Base-by-base conservation (phyloP, 768 basidiomycete species). In the Termitomyces bulborhizus region DNA sequence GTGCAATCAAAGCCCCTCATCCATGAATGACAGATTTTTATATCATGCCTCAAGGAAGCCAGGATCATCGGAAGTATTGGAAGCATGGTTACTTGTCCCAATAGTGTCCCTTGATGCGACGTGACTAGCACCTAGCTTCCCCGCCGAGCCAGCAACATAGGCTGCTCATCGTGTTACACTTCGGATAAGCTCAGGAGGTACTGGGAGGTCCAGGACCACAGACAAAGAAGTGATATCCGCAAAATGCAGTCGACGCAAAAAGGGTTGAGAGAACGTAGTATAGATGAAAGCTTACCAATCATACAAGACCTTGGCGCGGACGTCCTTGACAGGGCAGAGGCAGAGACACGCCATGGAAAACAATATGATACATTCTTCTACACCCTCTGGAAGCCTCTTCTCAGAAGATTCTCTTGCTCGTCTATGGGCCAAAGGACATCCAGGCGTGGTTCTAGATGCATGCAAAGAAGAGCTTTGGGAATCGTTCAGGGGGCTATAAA, bases 21-120 rank as follows among this genome's bases (percentile, higher is more conserved):
- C 31, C 29, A 55, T 48, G 31, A 41, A 45, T 43, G 56, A 31
- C 43, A 27, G 41, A 32, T 39, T 41, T 53, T 59, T 59, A 59
- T 59, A 59, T 55, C 51, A 44, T 49, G 27, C n/a, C 42, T 34
- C 31, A 31, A 53, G 16, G 49, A 50, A 51, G 29, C 18, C 16
- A 42, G 29, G 45, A 59, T 44, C 49, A 43, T 32, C 36, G 34
- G 34, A 34, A 34, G 34, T 32, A 34, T 34, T 34, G 31, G 31
- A 32, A 32, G 31, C 31, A 32, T 32, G 34, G 12, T 39, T 34
- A 21, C 29, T 36, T 51, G 57, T 27, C 57, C 51, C 44, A 13
- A 16, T 15, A 16, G 27, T n/a, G 26, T 39, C 31, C 44, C 18
- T 53, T 34, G 40, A 39, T 41, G 34, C 18, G 46, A 48, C 50